phyloP scores from a whole-genome alignment of 805 yeast species.

The Scheffersomyces ergatensis region DNA sequence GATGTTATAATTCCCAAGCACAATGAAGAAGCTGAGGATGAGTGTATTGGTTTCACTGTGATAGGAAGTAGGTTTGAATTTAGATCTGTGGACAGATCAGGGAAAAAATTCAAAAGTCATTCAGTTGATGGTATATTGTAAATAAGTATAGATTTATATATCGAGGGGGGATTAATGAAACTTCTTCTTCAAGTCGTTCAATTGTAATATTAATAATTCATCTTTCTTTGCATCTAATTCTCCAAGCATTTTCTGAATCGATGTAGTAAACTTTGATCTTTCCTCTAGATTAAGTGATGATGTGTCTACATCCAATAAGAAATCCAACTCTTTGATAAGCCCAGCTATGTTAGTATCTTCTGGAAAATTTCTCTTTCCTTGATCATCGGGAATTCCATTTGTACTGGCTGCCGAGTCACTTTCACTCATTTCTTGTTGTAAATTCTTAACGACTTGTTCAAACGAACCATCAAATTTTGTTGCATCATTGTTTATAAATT shows the following conservation, averaged over 20 bases:
- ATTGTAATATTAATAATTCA: slow-evolving; percentile 21
- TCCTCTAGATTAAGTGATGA: slow-evolving; percentile 4
- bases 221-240: slow-evolving; percentile 13
- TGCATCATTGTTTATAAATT: slow-evolving; percentile 18
- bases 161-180: slow-evolving; percentile 3
- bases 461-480: slow-evolving; percentile 19
- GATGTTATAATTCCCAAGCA: slow-evolving; percentile 24
- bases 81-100: slow-evolving; percentile 77
- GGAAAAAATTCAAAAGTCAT: slow-evolving; percentile 80
- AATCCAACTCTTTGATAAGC: slow-evolving; percentile 10
- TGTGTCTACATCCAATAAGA: slow-evolving; percentile 9
- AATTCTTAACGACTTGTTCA: slow-evolving; percentile 12
- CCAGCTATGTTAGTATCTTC: slow-evolving; percentile 7
- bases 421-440: slow-evolving; percentile 9
- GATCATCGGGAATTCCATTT: slow-evolving; percentile 8
- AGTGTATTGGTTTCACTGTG: slow-evolving; percentile 55
- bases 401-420: slow-evolving; percentile 16
- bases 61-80: slow-evolving; percentile 78
- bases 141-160: slow-evolving; percentile 1
- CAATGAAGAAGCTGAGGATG: slow-evolving; percentile 21
- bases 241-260: slow-evolving; percentile 10
- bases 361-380: slow-evolving; percentile 5
- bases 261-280: slow-evolving; percentile 2
- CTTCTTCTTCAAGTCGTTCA: slow-evolving; percentile 14
- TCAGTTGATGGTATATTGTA: slow-evolving; percentile 55